phyloP scores from a whole-genome alignment of 2,329 filamentous ascomycete species.

The Pseudogymnoascus sp. region DNA sequence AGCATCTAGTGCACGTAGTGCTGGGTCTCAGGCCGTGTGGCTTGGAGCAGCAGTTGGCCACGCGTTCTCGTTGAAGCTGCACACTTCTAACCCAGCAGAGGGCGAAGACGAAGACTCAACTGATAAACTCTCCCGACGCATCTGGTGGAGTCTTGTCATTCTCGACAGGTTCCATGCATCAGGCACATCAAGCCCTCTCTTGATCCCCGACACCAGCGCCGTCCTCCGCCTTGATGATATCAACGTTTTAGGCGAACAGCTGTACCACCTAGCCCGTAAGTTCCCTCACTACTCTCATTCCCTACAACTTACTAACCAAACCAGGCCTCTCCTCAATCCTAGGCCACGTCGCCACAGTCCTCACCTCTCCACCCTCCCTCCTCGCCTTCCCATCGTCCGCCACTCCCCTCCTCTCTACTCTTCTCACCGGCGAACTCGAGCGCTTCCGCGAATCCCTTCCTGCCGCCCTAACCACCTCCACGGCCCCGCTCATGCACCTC shows the following conservation, averaged over 20 bases:
- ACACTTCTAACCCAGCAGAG: conserved; percentile 39
- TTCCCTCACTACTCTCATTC: conserved; percentile 21
- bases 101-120: conserved; percentile 53
- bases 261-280: conserved; percentile 61
- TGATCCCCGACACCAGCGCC: conserved; percentile 57
- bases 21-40: conserved; percentile 44
- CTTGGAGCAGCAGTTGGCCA: conserved; percentile 61
- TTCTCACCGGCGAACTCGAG: conserved; percentile 55
- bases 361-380: conserved; percentile 39
- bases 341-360: conserved; percentile 46
- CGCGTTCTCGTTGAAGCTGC: conserved; percentile 60
- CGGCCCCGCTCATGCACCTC: conserved; percentile 53
- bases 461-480: conserved; percentile 41
- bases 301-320: background rate
- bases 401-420: conserved; percentile 41
- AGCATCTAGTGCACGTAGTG: conserved; percentile 39
- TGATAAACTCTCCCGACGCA: conserved; percentile 54
- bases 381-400: conserved; percentile 33
- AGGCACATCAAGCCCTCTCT: conserved; percentile 55
- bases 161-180: conserved; percentile 69
- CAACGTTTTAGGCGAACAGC: conserved; percentile 53
- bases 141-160: conserved; percentile 68
- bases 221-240: conserved; percentile 55
- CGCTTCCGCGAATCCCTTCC: conserved; percentile 61
- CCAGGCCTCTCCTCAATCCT: conserved; percentile 54